These are phyloP conservation scores for Starmerella apicola DNA, from an alignment of 805 yeast genomes.

Conservation along the genomic window DNA sequence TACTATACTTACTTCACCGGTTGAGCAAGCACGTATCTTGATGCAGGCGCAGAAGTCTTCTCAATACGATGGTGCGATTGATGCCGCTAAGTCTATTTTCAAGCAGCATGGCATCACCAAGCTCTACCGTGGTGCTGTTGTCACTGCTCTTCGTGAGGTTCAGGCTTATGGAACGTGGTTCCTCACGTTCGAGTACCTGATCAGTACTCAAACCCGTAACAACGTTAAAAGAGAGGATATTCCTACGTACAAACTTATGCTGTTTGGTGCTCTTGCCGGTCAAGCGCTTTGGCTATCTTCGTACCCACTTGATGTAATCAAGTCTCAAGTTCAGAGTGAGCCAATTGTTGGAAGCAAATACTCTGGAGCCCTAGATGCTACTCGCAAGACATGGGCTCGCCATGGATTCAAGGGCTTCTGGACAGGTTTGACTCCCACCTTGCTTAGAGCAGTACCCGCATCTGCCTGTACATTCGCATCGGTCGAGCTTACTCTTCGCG, in stretches of 20 bases:
- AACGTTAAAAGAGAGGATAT: slow-evolving; percentile 34
- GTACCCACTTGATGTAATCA: slow-evolving; percentile 53
- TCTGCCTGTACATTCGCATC: slow-evolving; percentile 71
- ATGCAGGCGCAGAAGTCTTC: slow-evolving; percentile 39
- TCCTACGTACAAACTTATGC: slow-evolving; percentile 42
- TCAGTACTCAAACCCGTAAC: slow-evolving; percentile 23
- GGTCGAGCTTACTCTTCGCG: slow-evolving; percentile 53
- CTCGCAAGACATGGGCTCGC: slow-evolving; percentile 32
- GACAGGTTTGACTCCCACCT: slow-evolving; percentile 45
- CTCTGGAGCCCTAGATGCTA: slow-evolving; percentile 33
- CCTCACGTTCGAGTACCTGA: slow-evolving; percentile 46
- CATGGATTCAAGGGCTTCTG: slow-evolving; percentile 42
- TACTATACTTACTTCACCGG: slow-evolving; percentile 50
- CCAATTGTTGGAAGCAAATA: slow-evolving; percentile 29
- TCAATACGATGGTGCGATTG: slow-evolving; percentile 33
- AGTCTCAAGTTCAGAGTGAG: slow-evolving; percentile 48
- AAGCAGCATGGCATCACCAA: slow-evolving; percentile 36
- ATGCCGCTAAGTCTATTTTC: slow-evolving; percentile 36
- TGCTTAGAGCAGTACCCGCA: slow-evolving; percentile 51
- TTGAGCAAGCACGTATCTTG: slow-evolving; percentile 52
- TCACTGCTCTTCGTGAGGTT: slow-evolving; percentile 47
- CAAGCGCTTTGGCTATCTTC: slow-evolving; percentile 59
- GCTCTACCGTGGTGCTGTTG: slow-evolving; percentile 41
- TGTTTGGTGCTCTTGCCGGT: slow-evolving; percentile 56
- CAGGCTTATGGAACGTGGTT: slow-evolving; percentile 73